These are phyloP conservation scores for Serendipita sp. DNA, from an alignment of 768 basidiomycete genomes.

Conservation along the genomic window DNA sequence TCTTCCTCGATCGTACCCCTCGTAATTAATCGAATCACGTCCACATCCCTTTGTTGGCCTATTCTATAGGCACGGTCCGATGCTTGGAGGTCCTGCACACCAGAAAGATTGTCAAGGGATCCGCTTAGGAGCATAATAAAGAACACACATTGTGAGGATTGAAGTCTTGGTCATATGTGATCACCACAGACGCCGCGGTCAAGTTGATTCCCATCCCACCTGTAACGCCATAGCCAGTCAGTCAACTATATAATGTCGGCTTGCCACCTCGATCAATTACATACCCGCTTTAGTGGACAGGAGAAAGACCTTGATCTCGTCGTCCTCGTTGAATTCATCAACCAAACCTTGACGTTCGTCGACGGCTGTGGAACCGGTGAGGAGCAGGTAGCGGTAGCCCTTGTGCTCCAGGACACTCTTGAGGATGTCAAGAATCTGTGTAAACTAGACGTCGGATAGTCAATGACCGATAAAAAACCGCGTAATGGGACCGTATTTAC, in stretches of 20 bases:
- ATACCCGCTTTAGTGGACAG: slow-evolving; percentile 24
- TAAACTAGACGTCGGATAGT: slow-evolving; percentile 19
- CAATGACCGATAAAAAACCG: neutral
- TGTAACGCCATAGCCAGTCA: neutral
- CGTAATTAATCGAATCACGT: slow-evolving; percentile 86
- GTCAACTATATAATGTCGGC: neutral
- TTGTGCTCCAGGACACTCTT: slow-evolving; percentile 26
- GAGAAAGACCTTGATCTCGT: slow-evolving; percentile 31
- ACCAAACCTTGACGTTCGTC: slow-evolving; percentile 31
- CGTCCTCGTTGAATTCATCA: slow-evolving; percentile 30
- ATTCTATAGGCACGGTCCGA: slow-evolving; percentile 96
- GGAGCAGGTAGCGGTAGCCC: slow-evolving; percentile 24
- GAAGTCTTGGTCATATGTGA: slow-evolving; percentile 32
- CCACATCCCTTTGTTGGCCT: slow-evolving; percentile 85
- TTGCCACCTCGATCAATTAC: neutral
- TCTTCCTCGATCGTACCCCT: slow-evolving; percentile 92
- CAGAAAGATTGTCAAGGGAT: neutral
- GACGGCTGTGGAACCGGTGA: slow-evolving; percentile 31
- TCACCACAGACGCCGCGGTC: slow-evolving; percentile 29
- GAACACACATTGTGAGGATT: slow-evolving; percentile 24
- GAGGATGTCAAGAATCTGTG: slow-evolving; percentile 32
- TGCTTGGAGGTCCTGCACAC: slow-evolving; percentile 61
- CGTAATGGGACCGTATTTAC: slow-evolving; percentile 33
- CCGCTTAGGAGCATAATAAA: slow-evolving; percentile 17
- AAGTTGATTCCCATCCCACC: slow-evolving; percentile 27